These are phyloP conservation scores for Cryphonectria naterciae DNA, from an alignment of 2,329 filamentous ascomycete species.

Conservation along the genomic window DNA sequence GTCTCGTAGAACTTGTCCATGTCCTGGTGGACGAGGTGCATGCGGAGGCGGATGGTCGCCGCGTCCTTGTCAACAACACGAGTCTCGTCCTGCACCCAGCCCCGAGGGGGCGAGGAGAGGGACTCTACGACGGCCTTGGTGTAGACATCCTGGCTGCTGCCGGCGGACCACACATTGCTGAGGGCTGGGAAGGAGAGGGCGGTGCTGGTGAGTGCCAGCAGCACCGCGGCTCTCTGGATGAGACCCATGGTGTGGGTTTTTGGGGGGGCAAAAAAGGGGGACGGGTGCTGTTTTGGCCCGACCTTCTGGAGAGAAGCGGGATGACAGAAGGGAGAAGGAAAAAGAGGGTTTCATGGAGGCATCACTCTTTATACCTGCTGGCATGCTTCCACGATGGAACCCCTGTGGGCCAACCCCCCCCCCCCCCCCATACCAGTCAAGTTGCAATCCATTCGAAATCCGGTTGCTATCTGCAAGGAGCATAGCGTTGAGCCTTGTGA, in stretches of 20 bases:
- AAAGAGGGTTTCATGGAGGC: neutral
- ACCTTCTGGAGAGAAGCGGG: constrained; percentile 8
- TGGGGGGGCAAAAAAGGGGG: neutral
- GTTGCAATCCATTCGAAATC: neutral
- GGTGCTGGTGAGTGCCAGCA: constrained; percentile 21
- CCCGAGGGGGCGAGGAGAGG: constrained; percentile 20
- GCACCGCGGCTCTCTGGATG: constrained; percentile 17
- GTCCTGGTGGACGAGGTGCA: constrained; percentile 28
- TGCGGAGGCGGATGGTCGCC: constrained; percentile 21
- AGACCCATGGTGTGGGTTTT: constrained; percentile 16
- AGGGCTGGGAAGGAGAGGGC: constrained; percentile 16
- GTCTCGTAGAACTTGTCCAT: constrained; percentile 28
- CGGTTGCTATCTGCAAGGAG: neutral
- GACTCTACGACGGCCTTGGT: constrained; percentile 24
- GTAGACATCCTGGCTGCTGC: constrained; percentile 12
- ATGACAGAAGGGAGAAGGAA: neutral
- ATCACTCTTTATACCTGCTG: constrained; percentile 3
- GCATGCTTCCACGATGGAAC: neutral
- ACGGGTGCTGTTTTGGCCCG: neutral
- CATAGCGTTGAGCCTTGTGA: neutral
- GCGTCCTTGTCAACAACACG: constrained; percentile 24
- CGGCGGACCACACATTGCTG: constrained; percentile 4
- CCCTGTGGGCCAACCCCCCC: neutral
- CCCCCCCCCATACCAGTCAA: neutral
- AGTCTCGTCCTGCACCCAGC: constrained; percentile 26